Evolutionary conservation across 345 rosid genomes (phyloP).

Genomic region (Ailanthus altissimus): DNA sequence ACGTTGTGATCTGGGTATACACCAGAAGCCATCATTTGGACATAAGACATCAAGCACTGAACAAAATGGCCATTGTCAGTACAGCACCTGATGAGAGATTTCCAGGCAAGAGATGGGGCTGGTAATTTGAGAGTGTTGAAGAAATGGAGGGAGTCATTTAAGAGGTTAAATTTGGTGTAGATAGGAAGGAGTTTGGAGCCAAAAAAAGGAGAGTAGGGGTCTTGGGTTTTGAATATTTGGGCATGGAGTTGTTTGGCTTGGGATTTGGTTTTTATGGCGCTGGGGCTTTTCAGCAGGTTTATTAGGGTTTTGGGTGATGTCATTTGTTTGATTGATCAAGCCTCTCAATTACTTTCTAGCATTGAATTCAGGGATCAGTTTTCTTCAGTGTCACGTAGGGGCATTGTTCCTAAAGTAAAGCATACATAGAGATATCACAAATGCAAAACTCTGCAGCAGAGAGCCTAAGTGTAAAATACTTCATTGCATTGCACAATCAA

Average conservation of each 20-base stretch:
- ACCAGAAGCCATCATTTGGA: slow-evolving; percentile 60
- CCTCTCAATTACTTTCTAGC: background rate
- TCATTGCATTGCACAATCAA: background rate
- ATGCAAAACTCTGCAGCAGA: background rate
- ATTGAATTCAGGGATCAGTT: background rate
- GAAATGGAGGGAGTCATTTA: slow-evolving; percentile 48
- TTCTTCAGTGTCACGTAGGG: background rate
- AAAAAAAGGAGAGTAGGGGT: slow-evolving; percentile 35
- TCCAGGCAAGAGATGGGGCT: slow-evolving; percentile 70
- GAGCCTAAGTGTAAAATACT: background rate
- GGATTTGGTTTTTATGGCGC: slow-evolving; percentile 35
- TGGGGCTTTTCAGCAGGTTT: slow-evolving; percentile 41
- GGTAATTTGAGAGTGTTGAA: slow-evolving; percentile 46
- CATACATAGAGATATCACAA: background rate
- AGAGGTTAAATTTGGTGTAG: slow-evolving; percentile 59
- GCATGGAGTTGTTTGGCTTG: slow-evolving; percentile 78
- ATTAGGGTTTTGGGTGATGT: slow-evolving; percentile 36
- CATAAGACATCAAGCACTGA: slow-evolving; percentile 49
- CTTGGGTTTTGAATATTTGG: slow-evolving; percentile 51
- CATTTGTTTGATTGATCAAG: slow-evolving; percentile 24
- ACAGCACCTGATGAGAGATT: slow-evolving; percentile 68
- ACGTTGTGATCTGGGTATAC: slow-evolving; percentile 60
- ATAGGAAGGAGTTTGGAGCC: slow-evolving; percentile 55
- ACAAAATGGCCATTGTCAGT: slow-evolving; percentile 44
- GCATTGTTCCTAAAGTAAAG: background rate